phyloP scores from a whole-genome alignment of 2,329 filamentous ascomycete genomes.

The Chaetomium olivaceum region DNA sequence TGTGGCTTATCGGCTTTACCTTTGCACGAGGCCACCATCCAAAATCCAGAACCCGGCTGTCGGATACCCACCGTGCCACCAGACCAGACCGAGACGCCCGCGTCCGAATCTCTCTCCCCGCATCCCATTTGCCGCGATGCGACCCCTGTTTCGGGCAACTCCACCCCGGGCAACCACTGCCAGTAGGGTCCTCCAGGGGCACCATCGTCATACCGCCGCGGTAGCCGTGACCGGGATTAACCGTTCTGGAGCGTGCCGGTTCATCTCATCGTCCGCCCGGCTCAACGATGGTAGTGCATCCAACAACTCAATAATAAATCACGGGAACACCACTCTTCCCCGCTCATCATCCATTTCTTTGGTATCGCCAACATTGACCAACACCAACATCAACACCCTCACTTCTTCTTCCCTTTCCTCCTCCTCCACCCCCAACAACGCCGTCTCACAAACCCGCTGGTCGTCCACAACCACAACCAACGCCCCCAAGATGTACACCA shows the following conservation, averaged over 20 bases:
- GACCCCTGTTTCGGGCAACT: constrained; percentile 26
- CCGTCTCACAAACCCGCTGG: constrained; percentile 11
- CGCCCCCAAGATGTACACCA: constrained; percentile 60
- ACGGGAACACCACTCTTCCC: neutral
- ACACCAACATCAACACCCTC: neutral
- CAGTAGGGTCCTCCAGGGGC: constrained; percentile 12
- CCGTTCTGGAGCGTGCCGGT: neutral
- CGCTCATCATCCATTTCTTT: neutral
- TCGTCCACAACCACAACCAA: constrained; percentile 16
- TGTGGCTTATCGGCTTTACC: neutral
- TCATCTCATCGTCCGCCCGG: constrained; percentile 12
- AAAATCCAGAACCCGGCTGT: neutral
- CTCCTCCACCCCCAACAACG: neutral
- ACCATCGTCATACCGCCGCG: constrained; percentile 10
- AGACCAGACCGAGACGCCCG: too few relatives aligned
- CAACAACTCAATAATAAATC: neutral
- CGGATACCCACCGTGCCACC: neutral
- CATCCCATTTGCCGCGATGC: constrained; percentile 27
- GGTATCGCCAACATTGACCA: neutral
- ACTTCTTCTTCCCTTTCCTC: neutral
- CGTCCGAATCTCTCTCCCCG: constrained; percentile 1
- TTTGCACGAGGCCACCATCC: neutral
- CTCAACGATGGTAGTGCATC: neutral
- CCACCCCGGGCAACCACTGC: constrained; percentile 18
- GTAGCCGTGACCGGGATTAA: constrained; percentile 17